Evolutionary conservation across 495 filamentous ascomycete species (phyloP), one percentile per base, ranked within the genome.

Genomic region (Halenospora varia): DNA sequence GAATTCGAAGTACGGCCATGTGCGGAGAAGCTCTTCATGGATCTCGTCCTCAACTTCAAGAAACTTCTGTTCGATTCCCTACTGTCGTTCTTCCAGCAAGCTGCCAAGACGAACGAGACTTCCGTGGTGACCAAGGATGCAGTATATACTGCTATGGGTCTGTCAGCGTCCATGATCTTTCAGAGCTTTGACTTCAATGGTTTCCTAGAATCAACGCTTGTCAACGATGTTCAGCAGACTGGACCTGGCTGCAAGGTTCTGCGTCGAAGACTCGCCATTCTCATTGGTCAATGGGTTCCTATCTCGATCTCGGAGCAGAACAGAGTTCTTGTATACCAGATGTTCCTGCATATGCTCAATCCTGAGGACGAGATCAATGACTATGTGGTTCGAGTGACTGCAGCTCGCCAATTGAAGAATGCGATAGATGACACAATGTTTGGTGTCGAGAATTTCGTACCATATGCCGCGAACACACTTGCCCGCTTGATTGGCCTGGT

Each of bases 21-120:
- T 66, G 86, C 92, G 0, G 92, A 97, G 71, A 95, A 92, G 69
- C 77, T 98, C 15, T 96, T 97, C 68, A 77, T 97, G 63, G 94
- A 97, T 62, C 79, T 98, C 0, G 80, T 96, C 22, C 88, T 88
- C 39, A 85, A 96, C 68, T 92, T 88, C 77, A 95, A 90, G 68
- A 77, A 85, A 19, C 71, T 94, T 18, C 77, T 96, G 2, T 78
- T 89, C 23, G 77, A 82, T 35, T 90, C 90, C 1, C 74, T 98
- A 10, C 69, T 96, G 56, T 77, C 77, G 10, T 91, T 96, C 49
- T 96, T 96, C 69, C 74, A 84, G 48, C 81, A 80, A 0, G 86
- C 89, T 52, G 83, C 87, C 49, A 82, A 87, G 77, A 75, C 80
- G 65, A 68, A 74, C 25, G 80, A 85, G 42, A 80, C 92, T 60